Conservation (phyloP, 1,284 basidiomycete species). For the Takashimella tepidaria region DNA sequence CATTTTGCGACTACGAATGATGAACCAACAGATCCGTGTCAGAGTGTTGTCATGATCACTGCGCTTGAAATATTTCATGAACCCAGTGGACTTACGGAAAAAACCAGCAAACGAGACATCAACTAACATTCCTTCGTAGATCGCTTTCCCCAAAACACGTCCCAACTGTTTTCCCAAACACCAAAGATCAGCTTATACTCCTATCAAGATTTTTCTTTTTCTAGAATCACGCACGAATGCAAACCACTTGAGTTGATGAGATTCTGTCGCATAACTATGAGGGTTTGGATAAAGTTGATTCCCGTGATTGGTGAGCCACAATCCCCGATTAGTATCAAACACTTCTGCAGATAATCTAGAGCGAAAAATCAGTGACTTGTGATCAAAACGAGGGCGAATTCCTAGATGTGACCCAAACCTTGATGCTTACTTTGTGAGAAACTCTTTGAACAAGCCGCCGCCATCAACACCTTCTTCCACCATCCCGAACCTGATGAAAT, state of each 20-base stretch:
- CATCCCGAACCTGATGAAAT: conserved; percentile 23
- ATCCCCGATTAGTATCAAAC: conserved; percentile 87
- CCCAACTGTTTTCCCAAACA: conserved; percentile 55
- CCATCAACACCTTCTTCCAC: conserved; percentile 59
- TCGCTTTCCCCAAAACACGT: conserved; percentile 85
- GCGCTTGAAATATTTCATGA: too few species aligned
- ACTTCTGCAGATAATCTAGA: conserved; percentile 85
- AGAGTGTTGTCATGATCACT: background rate
- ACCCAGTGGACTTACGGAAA: conserved; percentile 55
- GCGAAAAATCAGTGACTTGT: too few species aligned
- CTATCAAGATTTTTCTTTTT: too few species aligned
- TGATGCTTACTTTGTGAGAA: conserved; percentile 69
- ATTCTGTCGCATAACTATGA: conserved; percentile 76
- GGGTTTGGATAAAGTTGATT: conserved; percentile 95
- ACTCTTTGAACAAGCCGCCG: conserved; percentile 97
- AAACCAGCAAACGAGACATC: conserved; percentile 94
- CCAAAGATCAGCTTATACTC: background rate
- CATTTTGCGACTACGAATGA: conserved; percentile 62
- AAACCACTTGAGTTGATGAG: conserved; percentile 85
- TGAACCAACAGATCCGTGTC: too few species aligned
- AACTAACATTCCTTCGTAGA: conserved; percentile 96
- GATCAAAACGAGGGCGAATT: conserved; percentile 1
- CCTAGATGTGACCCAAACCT: background rate
- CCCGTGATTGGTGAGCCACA: conserved; percentile 85
- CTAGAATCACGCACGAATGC: conserved; percentile 60